A percentile compares a stretch with the other conserved stretches of the same genome.
Evolutionary conservation across 176 grass and related monocot species (phyloP).

Genomic region (Hordeum vulgare): MorexV3_pseudomolecules_assembly NC_058519.1:6312289-6312788

Average conservation of each 20-base stretch:
- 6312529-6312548: not conserved
- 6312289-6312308: too few relatives aligned
- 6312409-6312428: not conserved
- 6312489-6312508: constrained; percentile 15
- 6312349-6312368: too few relatives aligned
- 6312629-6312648: not conserved
- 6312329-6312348: too few relatives aligned
- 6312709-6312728: not conserved
- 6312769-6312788: not conserved
- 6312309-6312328: too few relatives aligned
- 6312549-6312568: constrained; percentile 2
- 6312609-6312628: not conserved
- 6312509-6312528: not conserved
- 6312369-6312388: not conserved
- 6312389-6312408: not conserved
- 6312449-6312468: not conserved
- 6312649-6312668: not conserved
- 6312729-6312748: constrained; percentile 25
- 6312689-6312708: constrained; percentile 1
- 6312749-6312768: not conserved
- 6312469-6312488: constrained; percentile 16
- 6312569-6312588: constrained; percentile 16
- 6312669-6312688: not conserved
- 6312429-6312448: not conserved
- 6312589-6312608: constrained; percentile 5